phyloP scores from a whole-genome alignment of 257 asterid genomes.

The Ilex asprella region DNA sequence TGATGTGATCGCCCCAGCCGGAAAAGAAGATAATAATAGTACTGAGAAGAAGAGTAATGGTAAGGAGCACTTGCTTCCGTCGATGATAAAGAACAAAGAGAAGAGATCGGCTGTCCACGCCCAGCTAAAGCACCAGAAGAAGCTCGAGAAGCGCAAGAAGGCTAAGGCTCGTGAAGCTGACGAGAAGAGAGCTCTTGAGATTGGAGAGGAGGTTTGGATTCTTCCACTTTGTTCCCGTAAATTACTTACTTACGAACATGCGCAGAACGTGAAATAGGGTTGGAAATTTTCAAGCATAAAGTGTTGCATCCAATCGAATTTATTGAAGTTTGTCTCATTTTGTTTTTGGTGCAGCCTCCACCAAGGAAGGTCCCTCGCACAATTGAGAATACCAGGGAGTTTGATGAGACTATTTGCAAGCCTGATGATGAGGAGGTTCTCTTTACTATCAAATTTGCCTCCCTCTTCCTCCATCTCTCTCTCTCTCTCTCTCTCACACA shows the following conservation, averaged over 20 bases:
- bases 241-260: not conserved
- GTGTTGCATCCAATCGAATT: not conserved
- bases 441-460: too few relatives aligned
- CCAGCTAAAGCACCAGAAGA: slow-evolving; percentile 71
- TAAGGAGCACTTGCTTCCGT: slow-evolving; percentile 53
- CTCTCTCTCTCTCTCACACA: not conserved
- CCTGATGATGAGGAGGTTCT: slow-evolving; percentile 84
- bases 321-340: not conserved
- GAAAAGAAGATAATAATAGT: slow-evolving; percentile 2
- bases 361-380: slow-evolving; percentile 64
- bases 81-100: slow-evolving; percentile 73
- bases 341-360: slow-evolving; percentile 36
- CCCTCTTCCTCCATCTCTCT: not conserved
- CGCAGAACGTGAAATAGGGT: too few relatives aligned
- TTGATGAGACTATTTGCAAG: slow-evolving; percentile 75
- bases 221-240: not conserved
- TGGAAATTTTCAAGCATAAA: not conserved
- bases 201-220: slow-evolving; percentile 65
- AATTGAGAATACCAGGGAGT: slow-evolving; percentile 85
- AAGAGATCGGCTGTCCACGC: slow-evolving; percentile 75
- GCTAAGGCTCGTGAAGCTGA: slow-evolving; percentile 66
- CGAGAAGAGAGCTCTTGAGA: slow-evolving; percentile 76
- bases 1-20: not conserved
- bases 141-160: slow-evolving; percentile 61
- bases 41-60: slow-evolving; percentile 20